Conservation (phyloP, 208 protist genomes). For the Leishmania tropica region DNA sequence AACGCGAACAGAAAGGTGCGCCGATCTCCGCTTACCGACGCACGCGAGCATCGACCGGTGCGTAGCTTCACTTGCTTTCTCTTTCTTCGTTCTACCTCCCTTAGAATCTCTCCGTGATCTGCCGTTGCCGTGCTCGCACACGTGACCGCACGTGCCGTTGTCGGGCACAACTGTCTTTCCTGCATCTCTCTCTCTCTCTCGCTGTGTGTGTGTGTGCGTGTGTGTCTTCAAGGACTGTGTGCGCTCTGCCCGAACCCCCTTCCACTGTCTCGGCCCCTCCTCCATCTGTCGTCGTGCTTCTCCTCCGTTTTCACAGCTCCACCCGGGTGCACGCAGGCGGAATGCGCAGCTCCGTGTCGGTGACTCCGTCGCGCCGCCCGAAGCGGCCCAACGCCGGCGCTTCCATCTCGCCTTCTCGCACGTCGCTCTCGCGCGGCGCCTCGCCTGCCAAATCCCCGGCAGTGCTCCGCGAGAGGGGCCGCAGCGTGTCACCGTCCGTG, state of each 20-base stretch:
- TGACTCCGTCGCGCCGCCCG: not conserved
- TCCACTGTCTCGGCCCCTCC: too few relatives aligned
- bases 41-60: not conserved
- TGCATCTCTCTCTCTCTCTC: not conserved
- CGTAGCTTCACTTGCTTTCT: not conserved
- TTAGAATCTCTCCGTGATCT: not conserved
- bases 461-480: not conserved
- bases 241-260: not conserved
- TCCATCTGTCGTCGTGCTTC: not conserved
- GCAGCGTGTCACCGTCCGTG: slow-evolving; percentile 9
- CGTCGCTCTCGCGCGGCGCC: not conserved
- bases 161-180: not conserved
- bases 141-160: not conserved
- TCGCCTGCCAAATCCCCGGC: not conserved
- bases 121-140: not conserved
- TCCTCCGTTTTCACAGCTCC: not conserved
- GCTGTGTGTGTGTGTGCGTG: not conserved
- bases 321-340: not conserved
- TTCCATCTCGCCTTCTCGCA: slow-evolving; percentile 7
- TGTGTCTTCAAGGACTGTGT: not conserved
- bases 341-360: slow-evolving; percentile 1
- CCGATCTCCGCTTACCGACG: not conserved
- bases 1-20: too few relatives aligned
- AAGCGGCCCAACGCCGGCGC: not conserved
- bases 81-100: too few relatives aligned